Base-by-base conservation (phyloP, 768 basidiomycete genomes). In the Leccinum arenicola region DNA sequence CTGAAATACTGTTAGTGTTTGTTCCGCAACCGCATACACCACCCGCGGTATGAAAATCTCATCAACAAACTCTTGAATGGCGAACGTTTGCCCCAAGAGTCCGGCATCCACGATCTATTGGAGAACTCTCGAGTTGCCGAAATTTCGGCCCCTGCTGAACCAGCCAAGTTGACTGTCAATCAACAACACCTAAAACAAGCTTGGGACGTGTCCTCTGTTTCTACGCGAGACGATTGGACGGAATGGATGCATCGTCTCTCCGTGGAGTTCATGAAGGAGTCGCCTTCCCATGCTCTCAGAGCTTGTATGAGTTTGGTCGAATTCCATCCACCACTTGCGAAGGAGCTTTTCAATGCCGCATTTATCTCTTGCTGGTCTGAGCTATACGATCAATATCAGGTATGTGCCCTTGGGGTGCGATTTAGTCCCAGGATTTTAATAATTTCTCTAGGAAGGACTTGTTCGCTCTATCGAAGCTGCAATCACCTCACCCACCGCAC, bases 341-440 rank as follows among this genome's bases (percentile, higher is more conserved):
- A 90, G 67, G 96, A 98, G 68, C 77, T 99, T 11, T 98, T 98
- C 81, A 98, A 98, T 71, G 94, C 95, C 4, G 97, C 97, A 0
- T 99, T 99, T 75, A 82, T 98, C 17, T 98, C 95, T 5, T 99
- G 97, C 63, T 99, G 97, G 96, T 83, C 86, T 1, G 94, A 97
- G 66, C 77, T 99, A 7, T 98, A 95, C 67, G 95, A 98, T 54
- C 89, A 93, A 69, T 98, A 98, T 74, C 96, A 98, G 82, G 95
- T 94, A 66, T 29, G 49, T 56, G 54, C 52, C 38, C 3, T 38
- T 17, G 35, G 19, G 6, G 33, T 60, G 25, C 21, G 10, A 54
- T 19, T 52, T 21, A 40, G 9, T 45, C 31, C 23, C 1, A 29
- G 40, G 19, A 45, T 25, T 49, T 60, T 64, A 45, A 67, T 35